Conservation (phyloP, 2,329 filamentous ascomycete genomes). For the Apiospora phragmitis region DNA sequence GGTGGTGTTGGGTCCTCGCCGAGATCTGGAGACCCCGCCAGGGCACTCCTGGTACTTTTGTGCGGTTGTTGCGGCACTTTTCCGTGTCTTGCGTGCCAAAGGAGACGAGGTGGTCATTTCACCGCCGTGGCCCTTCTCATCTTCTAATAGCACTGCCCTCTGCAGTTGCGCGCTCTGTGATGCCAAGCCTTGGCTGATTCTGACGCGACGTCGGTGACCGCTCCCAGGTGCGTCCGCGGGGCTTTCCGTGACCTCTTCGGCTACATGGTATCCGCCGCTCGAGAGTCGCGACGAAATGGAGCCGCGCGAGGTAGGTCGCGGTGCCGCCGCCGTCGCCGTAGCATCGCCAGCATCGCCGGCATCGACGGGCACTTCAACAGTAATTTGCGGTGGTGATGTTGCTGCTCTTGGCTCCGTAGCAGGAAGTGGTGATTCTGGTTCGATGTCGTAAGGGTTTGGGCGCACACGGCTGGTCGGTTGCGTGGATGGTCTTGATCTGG, state of each 20-base stretch:
- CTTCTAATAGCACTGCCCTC: slow-evolving; percentile 37
- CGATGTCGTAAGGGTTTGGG: slow-evolving; percentile 20
- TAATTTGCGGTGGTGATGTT: slow-evolving; percentile 9
- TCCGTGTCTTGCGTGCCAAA: slow-evolving; percentile 41
- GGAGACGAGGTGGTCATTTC: slow-evolving; percentile 43
- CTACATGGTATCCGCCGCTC: slow-evolving; percentile 16
- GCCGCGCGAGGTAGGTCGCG: slow-evolving; percentile 17
- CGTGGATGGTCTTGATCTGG: slow-evolving; percentile 18
- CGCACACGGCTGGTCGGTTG: slow-evolving; percentile 16
- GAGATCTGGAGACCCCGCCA: slow-evolving; percentile 17
- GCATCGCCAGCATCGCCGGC: slow-evolving; percentile 20
- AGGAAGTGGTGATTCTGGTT: slow-evolving; percentile 9
- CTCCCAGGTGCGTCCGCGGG: slow-evolving; percentile 57
- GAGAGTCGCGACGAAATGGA: slow-evolving; percentile 23
- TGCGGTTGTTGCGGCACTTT: slow-evolving; percentile 32
- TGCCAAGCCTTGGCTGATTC: slow-evolving; percentile 32
- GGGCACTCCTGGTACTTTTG: slow-evolving; percentile 20
- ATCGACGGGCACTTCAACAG: slow-evolving; percentile 4
- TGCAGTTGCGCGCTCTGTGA: slow-evolving; percentile 46
- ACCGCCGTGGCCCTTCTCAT: slow-evolving; percentile 27
- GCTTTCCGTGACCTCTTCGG: slow-evolving; percentile 53
- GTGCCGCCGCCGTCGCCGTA: slow-evolving; percentile 17
- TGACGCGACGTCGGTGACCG: slow-evolving; percentile 46
- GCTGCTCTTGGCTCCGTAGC: neutral
- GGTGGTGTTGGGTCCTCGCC: slow-evolving; percentile 24